Evolutionary conservation across 139 green algal species (phyloP).

Genomic region (Tetraselmis chui): DNA sequence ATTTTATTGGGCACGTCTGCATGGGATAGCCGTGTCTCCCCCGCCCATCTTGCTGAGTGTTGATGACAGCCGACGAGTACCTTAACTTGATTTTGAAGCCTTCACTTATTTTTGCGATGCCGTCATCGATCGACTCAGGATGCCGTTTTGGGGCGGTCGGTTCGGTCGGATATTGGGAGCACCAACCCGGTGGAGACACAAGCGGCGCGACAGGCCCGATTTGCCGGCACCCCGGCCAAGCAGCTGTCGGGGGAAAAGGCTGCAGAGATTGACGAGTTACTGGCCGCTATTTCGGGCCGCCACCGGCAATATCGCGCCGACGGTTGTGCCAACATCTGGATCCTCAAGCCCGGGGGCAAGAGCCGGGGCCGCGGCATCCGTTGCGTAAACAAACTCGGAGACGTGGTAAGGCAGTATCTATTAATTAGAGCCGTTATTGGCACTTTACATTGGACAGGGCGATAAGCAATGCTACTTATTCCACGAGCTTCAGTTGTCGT

Average conservation of each 20-base stretch:
- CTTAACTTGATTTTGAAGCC: no score
- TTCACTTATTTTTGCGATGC: no score
- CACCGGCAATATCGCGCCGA: slow-evolving; percentile 29
- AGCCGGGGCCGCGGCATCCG: slow-evolving; percentile 51
- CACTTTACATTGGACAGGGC: background rate
- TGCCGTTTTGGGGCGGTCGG: no score
- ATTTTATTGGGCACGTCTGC: no score
- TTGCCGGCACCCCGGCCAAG: background rate
- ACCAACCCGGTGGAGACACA: background rate
- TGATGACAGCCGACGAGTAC: no score
- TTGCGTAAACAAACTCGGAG: slow-evolving; percentile 44
- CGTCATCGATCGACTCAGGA: no score
- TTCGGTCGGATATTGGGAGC: no score
- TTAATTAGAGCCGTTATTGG: slow-evolving; percentile 1
- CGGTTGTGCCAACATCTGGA: slow-evolving; percentile 57
- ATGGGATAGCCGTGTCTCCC: no score
- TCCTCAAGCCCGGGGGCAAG: slow-evolving; percentile 55
- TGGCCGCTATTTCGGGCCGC: background rate
- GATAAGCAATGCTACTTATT: background rate
- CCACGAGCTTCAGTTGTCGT: background rate
- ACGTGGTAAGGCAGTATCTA: slow-evolving; percentile 24
- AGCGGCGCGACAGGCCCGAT: background rate
- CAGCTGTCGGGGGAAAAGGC: background rate
- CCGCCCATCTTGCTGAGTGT: no score
- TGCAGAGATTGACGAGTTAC: background rate